Conservation (phyloP, 805 yeast species). For the Soucietia sequanensis region DNA sequence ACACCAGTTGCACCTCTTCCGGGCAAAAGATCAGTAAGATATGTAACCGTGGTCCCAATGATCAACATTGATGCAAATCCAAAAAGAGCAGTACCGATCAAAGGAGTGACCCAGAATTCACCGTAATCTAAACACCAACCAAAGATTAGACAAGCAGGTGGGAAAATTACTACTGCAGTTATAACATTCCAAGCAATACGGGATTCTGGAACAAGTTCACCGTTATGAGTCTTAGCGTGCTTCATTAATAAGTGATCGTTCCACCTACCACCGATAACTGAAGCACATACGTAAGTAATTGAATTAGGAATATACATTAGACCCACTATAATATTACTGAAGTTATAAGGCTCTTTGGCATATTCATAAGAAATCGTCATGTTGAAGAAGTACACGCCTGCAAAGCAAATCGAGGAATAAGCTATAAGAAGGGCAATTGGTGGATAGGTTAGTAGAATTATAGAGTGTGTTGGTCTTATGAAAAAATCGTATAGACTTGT, state of each 20-base stretch:
- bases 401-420: conserved; percentile 72
- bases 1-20: conserved; percentile 89
- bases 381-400: conserved; percentile 69
- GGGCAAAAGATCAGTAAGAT: conserved; percentile 79
- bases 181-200: conserved; percentile 74
- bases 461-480: conserved; percentile 59
- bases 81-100: conserved; percentile 76
- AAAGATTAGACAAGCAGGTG: conserved; percentile 65
- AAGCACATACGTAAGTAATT: conserved; percentile 69
- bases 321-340: conserved; percentile 64
- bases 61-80: conserved; percentile 85
- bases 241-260: conserved; percentile 58
- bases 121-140: conserved; percentile 79
- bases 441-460: conserved; percentile 63
- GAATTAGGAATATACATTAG: conserved; percentile 82
- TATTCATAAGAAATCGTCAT: conserved; percentile 67
- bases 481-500: conserved; percentile 44
- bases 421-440: conserved; percentile 67
- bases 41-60: conserved; percentile 78
- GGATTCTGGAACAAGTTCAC: conserved; percentile 71
- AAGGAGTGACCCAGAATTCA: conserved; percentile 73
- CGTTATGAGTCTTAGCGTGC: conserved; percentile 57
- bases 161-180: conserved; percentile 59
- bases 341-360: conserved; percentile 66
- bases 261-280: conserved; percentile 81